Conservation (phyloP, 148 eudicot genomes). For the Spergularia bocconei region DNA sequence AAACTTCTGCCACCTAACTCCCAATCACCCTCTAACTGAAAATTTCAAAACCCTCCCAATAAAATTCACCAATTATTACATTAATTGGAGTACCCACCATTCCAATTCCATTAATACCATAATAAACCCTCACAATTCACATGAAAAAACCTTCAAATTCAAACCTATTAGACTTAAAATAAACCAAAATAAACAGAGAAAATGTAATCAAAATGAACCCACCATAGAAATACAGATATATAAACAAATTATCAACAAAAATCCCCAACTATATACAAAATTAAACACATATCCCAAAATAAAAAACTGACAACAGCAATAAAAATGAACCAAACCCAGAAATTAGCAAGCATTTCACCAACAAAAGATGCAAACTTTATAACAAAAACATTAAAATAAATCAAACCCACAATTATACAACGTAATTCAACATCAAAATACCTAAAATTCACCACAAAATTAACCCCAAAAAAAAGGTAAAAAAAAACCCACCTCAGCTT, state of each 20-base stretch:
- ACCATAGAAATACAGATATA: background rate
- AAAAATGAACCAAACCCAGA: background rate
- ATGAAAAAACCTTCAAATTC: background rate
- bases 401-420: background rate
- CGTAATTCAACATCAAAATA: background rate
- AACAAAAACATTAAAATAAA: background rate
- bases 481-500: conserved; percentile 76
- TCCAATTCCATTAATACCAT: background rate
- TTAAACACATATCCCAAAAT: background rate
- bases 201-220: background rate
- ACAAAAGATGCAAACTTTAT: background rate
- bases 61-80: background rate
- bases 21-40: background rate
- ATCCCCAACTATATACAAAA: too few relatives aligned
- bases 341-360: background rate
- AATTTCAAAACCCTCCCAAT: background rate
- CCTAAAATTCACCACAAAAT: background rate
- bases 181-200: too few relatives aligned
- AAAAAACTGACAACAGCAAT: background rate
- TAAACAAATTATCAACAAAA: background rate
- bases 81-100: background rate
- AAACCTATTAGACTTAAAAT: too few relatives aligned
- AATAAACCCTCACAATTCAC: background rate
- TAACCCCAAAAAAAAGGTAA: background rate
- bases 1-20: background rate